These are phyloP conservation scores for Paramecium sonneborni DNA, from an alignment of 73 alveolate genomes.

Conservation along the genomic window DNA sequence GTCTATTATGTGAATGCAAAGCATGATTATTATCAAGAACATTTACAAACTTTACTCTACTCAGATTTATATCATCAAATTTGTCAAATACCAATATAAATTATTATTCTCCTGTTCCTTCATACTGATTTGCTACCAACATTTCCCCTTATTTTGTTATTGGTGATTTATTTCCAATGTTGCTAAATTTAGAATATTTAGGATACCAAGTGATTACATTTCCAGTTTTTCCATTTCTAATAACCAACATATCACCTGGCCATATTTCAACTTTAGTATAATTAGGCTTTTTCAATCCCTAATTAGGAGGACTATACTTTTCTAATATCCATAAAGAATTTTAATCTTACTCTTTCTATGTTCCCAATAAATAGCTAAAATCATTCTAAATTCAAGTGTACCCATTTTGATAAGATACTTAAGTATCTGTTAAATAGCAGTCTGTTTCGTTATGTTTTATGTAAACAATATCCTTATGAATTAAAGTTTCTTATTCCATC, in stretches of 20 bases:
- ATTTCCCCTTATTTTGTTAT: conserved; percentile 43
- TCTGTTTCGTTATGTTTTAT: neutral
- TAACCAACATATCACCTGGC: conserved; percentile 47
- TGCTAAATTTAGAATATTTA: neutral
- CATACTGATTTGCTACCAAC: neutral
- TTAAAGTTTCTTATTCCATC: neutral
- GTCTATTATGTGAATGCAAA: neutral
- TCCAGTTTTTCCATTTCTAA: neutral
- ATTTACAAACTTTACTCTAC: neutral
- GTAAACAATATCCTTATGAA: conserved; percentile 29
- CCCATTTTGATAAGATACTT: conserved; percentile 24
- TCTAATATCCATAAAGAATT: conserved; percentile 31
- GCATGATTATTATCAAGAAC: neutral
- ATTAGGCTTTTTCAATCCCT: neutral
- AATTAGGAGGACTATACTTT: neutral
- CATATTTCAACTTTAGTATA: conserved; percentile 13
- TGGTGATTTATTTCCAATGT: neutral
- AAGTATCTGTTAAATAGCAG: conserved; percentile 7
- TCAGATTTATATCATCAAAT: neutral
- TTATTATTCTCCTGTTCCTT: conserved; percentile 39
- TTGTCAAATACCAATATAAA: neutral
- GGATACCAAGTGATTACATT: conserved; percentile 19
- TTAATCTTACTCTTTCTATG: neutral
- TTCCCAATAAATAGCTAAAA: conserved; percentile 15
- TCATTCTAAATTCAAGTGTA: neutral